Evolutionary conservation across 768 basidiomycete genomes (phyloP).

Genomic region (Mycena chlorophos): DNA sequence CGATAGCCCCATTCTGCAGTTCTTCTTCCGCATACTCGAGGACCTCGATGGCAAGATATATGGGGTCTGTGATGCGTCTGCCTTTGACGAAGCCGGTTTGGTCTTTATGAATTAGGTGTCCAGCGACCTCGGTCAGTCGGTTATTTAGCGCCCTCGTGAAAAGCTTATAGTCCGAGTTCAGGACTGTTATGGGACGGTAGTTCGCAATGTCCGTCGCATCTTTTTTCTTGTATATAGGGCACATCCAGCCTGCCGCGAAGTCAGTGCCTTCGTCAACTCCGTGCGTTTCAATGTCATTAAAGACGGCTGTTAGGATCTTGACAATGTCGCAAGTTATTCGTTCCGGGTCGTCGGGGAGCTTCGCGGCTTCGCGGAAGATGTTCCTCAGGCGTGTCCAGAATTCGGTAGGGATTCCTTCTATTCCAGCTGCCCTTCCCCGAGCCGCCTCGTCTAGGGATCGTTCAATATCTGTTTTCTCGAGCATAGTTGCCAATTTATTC

Average conservation of each 20-base stretch:
- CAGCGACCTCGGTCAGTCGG: neutral
- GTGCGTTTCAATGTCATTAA: slow-evolving; percentile 4
- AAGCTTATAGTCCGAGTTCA: neutral
- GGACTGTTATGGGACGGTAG: neutral
- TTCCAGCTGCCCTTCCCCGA: neutral
- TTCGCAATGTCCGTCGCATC: neutral
- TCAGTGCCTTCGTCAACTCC: neutral
- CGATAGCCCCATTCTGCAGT: slow-evolving; percentile 9
- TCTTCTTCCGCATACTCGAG: neutral
- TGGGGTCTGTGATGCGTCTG: slow-evolving; percentile 24
- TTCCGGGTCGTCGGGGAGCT: neutral
- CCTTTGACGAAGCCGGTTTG: slow-evolving; percentile 25
- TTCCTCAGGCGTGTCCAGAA: slow-evolving; percentile 2
- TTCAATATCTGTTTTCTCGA: neutral
- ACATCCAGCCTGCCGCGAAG: neutral
- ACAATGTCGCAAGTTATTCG: neutral
- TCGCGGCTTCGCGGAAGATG: neutral
- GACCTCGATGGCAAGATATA: slow-evolving; percentile 15
- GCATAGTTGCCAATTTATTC: neutral
- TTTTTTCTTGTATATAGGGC: neutral
- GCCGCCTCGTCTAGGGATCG: neutral
- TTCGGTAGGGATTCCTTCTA: slow-evolving; percentile 4
- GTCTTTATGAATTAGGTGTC: neutral
- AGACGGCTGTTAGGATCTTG: neutral
- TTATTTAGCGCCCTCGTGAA: neutral